Percentiles rank a stretch among this genome's conserved stretches.
Conservation (phyloP, 768 basidiomycete species). For the Boletellus emodensis region DNA sequence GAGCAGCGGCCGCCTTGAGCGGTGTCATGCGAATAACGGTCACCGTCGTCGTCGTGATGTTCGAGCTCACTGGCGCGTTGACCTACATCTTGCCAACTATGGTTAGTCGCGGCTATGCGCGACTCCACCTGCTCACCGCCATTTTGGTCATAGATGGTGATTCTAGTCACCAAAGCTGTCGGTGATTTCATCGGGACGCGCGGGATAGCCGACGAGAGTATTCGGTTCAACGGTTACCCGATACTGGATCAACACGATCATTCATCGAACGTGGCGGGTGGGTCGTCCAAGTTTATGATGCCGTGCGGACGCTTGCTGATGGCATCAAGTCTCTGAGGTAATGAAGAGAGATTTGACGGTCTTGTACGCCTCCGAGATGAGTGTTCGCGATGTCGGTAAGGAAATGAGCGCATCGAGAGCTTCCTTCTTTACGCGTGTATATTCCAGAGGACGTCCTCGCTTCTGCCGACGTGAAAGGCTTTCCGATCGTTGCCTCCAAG, state of each 20-base stretch:
- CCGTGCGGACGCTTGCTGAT: slow-evolving; percentile 7
- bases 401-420: neutral
- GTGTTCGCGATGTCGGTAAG: slow-evolving; percentile 76
- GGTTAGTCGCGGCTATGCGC: slow-evolving; percentile 46
- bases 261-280: slow-evolving; percentile 87
- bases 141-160: slow-evolving; percentile 66
- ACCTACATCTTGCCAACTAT: slow-evolving; percentile 98
- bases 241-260: slow-evolving; percentile 96
- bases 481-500: slow-evolving; percentile 76
- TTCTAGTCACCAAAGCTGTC: slow-evolving; percentile 95
- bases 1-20: slow-evolving; percentile 93
- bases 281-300: slow-evolving; percentile 19
- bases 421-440: slow-evolving; percentile 1
- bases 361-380: slow-evolving; percentile 71
- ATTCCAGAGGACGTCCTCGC: slow-evolving; percentile 64
- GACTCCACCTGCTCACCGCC: slow-evolving; percentile 5
- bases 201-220: slow-evolving; percentile 97
- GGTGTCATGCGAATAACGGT: slow-evolving; percentile 97
- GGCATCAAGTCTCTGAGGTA: slow-evolving; percentile 69
- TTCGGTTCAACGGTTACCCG: slow-evolving; percentile 95
- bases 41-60: slow-evolving; percentile 99
- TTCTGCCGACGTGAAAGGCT: slow-evolving; percentile 79
- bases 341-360: slow-evolving; percentile 82
- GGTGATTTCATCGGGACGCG: slow-evolving; percentile 90
- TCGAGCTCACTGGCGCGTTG: slow-evolving; percentile 94